Conservation (phyloP, 805 yeast species). For the Candida vartiovaarae region DNA sequence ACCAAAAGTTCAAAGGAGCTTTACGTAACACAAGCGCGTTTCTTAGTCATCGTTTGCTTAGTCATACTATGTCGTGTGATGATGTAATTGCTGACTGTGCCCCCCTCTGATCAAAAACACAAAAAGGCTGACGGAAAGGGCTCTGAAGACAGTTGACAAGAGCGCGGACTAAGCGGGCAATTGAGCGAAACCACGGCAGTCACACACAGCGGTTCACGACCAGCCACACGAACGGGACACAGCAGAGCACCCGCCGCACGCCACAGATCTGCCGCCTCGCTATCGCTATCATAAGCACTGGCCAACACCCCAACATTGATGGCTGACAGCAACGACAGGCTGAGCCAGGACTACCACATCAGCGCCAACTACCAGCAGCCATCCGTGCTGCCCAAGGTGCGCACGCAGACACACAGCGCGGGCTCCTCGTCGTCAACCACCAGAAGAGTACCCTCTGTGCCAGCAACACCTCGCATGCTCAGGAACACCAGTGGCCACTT, state of each 20-base stretch:
- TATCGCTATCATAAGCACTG: neutral
- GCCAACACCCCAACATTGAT: neutral
- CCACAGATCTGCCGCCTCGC: too few species aligned
- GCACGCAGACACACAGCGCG: conserved; percentile 8
- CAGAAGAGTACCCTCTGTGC: conserved; percentile 28
- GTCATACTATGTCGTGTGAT: too few species aligned
- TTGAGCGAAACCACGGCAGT: too few species aligned
- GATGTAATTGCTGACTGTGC: neutral
- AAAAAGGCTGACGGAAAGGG: too few species aligned
- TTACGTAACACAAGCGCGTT: too few species aligned
- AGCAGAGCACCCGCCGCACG: too few species aligned
- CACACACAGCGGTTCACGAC: too few species aligned
- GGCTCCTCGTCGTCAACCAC: conserved; percentile 7
- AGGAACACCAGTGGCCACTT: conserved; percentile 44
- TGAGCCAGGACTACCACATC: conserved; percentile 21
- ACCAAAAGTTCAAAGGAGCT: too few species aligned
- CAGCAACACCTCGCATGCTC: conserved; percentile 68
- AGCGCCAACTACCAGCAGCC: conserved; percentile 18
- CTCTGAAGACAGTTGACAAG: too few species aligned
- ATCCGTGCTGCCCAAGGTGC: conserved; percentile 19
- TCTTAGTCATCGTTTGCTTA: too few species aligned
- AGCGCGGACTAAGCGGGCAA: too few species aligned
- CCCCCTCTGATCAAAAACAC: neutral
- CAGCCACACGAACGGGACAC: too few species aligned
- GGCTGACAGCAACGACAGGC: conserved; percentile 1